These are phyloP conservation scores for Xylaria grammica DNA, from an alignment of 495 filamentous ascomycete genomes.

Conservation along the genomic window DNA sequence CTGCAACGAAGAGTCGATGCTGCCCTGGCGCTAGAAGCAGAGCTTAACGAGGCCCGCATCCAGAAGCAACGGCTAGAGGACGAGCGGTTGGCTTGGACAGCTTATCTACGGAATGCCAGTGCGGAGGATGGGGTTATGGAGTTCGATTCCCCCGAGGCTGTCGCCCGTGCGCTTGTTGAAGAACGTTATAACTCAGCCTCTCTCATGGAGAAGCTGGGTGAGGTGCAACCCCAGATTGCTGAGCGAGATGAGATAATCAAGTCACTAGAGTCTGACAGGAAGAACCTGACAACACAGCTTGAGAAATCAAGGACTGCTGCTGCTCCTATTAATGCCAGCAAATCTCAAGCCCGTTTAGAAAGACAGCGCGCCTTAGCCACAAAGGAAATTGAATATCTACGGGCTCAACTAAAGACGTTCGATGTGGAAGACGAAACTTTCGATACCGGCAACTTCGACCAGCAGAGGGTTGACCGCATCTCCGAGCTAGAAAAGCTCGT, in stretches of 20 bases:
- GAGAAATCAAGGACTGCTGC: slow-evolving; percentile 66
- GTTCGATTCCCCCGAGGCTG: slow-evolving; percentile 85
- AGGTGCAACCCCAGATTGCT: slow-evolving; percentile 74
- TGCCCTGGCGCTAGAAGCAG: slow-evolving; percentile 73
- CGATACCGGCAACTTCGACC: slow-evolving; percentile 76
- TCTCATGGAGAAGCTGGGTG: slow-evolving; percentile 77
- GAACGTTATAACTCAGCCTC: slow-evolving; percentile 79
- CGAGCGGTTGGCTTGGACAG: slow-evolving; percentile 83
- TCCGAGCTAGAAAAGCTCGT: slow-evolving; percentile 82
- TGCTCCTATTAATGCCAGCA: slow-evolving; percentile 60
- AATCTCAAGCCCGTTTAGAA: slow-evolving; percentile 72
- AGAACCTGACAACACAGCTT: slow-evolving; percentile 64
- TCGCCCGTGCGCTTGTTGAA: slow-evolving; percentile 82
- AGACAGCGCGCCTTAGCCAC: slow-evolving; percentile 81
- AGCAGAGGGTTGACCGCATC: slow-evolving; percentile 75
- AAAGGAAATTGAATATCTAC: slow-evolving; percentile 92
- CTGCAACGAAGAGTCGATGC: slow-evolving; percentile 78
- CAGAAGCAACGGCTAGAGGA: slow-evolving; percentile 89
- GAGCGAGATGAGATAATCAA: slow-evolving; percentile 82
- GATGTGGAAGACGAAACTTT: slow-evolving; percentile 89
- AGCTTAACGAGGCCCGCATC: slow-evolving; percentile 77
- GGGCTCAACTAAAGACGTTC: slow-evolving; percentile 89
- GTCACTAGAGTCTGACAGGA: slow-evolving; percentile 70
- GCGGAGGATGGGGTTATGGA: slow-evolving; percentile 62
- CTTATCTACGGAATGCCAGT: slow-evolving; percentile 75